phyloP scores from a whole-genome alignment of 2,329 filamentous ascomycete genomes.

The Keithomyces neogunnii region DNA sequence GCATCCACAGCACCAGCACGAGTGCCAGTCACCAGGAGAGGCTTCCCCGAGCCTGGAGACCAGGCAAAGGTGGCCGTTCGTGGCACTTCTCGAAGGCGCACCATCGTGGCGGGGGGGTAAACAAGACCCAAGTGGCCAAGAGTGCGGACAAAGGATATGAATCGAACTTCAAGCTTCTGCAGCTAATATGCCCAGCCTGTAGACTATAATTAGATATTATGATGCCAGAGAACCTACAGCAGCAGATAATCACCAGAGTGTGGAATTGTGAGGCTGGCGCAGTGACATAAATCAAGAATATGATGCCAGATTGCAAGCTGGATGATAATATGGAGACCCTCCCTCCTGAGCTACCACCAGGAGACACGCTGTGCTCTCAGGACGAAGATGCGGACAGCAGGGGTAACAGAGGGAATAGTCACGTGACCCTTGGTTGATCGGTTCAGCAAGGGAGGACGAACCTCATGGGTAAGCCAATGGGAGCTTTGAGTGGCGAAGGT shows the following conservation, averaged over 20 bases:
- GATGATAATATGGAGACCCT: slow-evolving; percentile 8
- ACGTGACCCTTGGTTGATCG: not conserved
- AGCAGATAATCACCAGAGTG: slow-evolving; percentile 8
- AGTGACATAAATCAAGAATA: slow-evolving; percentile 17
- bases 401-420: slow-evolving; percentile 9
- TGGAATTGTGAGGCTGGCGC: slow-evolving; percentile 7
- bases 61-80: slow-evolving; percentile 96
- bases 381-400: not conserved
- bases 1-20: slow-evolving; percentile 91
- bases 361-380: slow-evolving; percentile 3
- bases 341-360: slow-evolving; percentile 21
- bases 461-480: not conserved
- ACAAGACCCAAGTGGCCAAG: slow-evolving; percentile 12
- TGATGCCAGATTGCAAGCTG: slow-evolving; percentile 39
- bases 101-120: slow-evolving; percentile 53
- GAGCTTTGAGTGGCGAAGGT: not conserved
- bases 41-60: slow-evolving; percentile 72
- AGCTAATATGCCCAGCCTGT: slow-evolving; percentile 2
- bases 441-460: not conserved
- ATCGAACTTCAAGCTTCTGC: not conserved
- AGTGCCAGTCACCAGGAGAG: slow-evolving; percentile 86
- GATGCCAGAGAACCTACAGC: not conserved
- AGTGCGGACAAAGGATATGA: slow-evolving; percentile 7
- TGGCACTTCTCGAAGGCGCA: slow-evolving; percentile 91
- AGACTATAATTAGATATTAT: slow-evolving; percentile 1